These are phyloP conservation scores for Rheum nobile DNA, from an alignment of 148 eudicot genomes.

Conservation along the genomic window DNA sequence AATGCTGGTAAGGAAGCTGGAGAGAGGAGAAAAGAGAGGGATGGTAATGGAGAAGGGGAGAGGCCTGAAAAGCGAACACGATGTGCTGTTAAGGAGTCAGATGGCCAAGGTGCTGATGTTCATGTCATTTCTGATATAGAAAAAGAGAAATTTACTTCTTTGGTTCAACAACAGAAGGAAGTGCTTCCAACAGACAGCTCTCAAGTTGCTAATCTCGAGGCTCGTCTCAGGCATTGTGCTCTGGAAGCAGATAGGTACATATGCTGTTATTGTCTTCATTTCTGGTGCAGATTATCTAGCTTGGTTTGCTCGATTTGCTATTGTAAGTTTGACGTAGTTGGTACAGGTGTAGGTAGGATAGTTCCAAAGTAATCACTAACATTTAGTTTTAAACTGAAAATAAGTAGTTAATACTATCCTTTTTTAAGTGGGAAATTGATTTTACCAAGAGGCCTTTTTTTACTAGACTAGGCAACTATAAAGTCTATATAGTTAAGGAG, in stretches of 20 bases:
- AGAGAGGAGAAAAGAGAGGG: constrained; percentile 81
- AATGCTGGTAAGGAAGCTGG: constrained; percentile 53
- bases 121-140: constrained; percentile 62
- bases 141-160: constrained; percentile 56
- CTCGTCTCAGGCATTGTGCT: constrained; percentile 51
- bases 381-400: background rate
- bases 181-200: constrained; percentile 88
- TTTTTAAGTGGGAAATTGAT: background rate
- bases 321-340: background rate
- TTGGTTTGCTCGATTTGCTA: background rate
- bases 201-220: constrained; percentile 59
- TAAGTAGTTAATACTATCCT: background rate
- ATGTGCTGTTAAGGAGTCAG: constrained; percentile 58
- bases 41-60: constrained; percentile 64
- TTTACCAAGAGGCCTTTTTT: background rate
- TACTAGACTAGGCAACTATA: background rate
- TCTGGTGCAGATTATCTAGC: background rate
- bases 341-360: constrained; percentile 58
- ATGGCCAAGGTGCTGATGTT: constrained; percentile 50
- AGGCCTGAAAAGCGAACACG: constrained; percentile 74
- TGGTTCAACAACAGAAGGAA: constrained; percentile 82
- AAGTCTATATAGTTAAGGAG: background rate
- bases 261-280: background rate
- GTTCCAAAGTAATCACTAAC: constrained; percentile 14
- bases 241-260: constrained; percentile 80